Conservation (phyloP, 2,329 filamentous ascomycete genomes). For the Cercospora janseana region DNA sequence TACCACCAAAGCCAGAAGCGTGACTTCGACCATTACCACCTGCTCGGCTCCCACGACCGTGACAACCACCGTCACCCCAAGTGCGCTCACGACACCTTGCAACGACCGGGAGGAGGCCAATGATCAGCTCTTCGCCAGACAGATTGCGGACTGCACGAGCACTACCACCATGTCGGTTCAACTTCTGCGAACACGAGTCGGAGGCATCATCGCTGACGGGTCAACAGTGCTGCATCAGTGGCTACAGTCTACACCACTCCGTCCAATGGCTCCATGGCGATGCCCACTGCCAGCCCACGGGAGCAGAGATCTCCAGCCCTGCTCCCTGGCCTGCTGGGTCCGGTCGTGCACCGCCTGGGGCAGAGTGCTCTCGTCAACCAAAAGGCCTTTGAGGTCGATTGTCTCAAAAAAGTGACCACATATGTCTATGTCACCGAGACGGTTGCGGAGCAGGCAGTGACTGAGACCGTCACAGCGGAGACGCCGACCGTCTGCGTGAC, state of each 20-base stretch:
- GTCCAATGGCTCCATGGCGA: conserved; percentile 26
- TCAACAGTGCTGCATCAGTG: conserved; percentile 17
- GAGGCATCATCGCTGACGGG: not conserved
- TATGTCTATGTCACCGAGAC: conserved; percentile 25
- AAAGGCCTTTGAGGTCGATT: conserved; percentile 28
- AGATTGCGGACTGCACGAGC: conserved; percentile 19
- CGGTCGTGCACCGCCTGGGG: conserved; percentile 23
- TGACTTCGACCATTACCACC: conserved; percentile 25
- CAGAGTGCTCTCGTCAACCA: conserved; percentile 20
- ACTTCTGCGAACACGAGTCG: not conserved
- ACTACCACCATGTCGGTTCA: conserved; percentile 25
- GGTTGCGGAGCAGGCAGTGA: conserved; percentile 20
- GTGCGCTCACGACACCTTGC: conserved; percentile 17
- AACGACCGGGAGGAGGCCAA: conserved; percentile 5
- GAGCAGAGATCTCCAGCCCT: conserved; percentile 12
- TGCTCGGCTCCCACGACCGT: conserved; percentile 19
- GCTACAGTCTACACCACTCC: conserved; percentile 30
- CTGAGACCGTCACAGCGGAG: conserved; percentile 27
- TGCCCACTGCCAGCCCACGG: conserved; percentile 26
- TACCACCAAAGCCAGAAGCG: conserved; percentile 19
- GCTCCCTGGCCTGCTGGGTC: conserved; percentile 12
- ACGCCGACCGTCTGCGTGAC: conserved; percentile 24
- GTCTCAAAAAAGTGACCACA: conserved; percentile 28
- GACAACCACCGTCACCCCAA: conserved; percentile 26
- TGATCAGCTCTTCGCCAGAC: conserved; percentile 2